Evolutionary conservation across 345 rosid species (phyloP), one percentile per base, ranked within the genome.

Genomic region (Lumnitzera littorea): DNA sequence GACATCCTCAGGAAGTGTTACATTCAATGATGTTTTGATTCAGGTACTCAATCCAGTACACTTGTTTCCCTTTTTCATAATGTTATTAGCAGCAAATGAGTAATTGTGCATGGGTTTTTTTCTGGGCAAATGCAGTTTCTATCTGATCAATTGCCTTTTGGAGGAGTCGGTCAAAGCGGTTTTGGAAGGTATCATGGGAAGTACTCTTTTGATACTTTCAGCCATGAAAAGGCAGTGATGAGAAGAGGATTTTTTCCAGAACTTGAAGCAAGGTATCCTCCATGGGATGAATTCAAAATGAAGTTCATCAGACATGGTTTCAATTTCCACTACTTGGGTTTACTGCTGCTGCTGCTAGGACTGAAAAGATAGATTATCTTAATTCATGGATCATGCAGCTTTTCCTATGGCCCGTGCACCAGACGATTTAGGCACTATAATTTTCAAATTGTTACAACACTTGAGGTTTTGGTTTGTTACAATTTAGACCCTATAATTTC

Each of bases 141-240:
- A 47, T 80, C 86, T 67, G 95, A 89, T 62, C 62, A 62, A 12
- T 66, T 89, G 48, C 98, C 98, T 14, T 91, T 91, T 55, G 98
- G 98, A 67, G 96, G 96, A 13, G 95, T 89, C 13, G 98, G 92
- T 8, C 70, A 82, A 56, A 87, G 96, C 61, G 96, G 98, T 5
- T 69, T 76, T 5, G 96, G 96, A 57, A 85, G 91, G 78, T 91
- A 87, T 80, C 98, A 91, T 12, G 95, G 98, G 48, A 87, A 83
- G 74, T 91, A 83, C 76, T 87, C 95, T 13, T 92, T 92, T 48
- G 98, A 92, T 17, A 70, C 89, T 23, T 92, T 92, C 74, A 89
- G 96, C 70, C 98, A 89, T 51, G 92, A 85, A 67, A 92, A 92
- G 64, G 85, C 89, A n/a, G 76, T 89, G 12, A 20, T 92, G 83